phyloP scores from a whole-genome alignment of 2,329 filamentous ascomycete genomes.

The Diplodia scrobiculata region DNA sequence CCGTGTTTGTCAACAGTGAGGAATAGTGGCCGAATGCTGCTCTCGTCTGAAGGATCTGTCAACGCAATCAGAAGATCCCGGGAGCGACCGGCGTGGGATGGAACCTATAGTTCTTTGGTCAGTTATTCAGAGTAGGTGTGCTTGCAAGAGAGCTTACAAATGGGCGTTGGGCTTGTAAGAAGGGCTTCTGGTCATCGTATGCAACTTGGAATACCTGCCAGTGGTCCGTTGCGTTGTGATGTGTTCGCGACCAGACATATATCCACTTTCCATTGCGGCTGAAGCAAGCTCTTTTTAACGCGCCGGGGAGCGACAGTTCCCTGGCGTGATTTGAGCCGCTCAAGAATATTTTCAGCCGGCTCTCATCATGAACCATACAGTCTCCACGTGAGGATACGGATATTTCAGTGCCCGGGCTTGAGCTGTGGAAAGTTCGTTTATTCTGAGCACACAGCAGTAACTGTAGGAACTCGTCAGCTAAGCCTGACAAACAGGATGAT shows the following conservation, averaged over 20 bases:
- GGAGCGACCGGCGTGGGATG: not conserved
- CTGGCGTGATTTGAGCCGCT: not conserved
- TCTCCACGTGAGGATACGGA: conserved; percentile 4
- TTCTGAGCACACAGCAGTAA: too few relatives aligned
- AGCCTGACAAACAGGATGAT: too few relatives aligned
- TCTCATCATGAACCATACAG: not conserved
- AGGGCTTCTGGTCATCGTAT: not conserved
- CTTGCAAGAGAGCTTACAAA: not conserved
- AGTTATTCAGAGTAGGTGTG: not conserved
- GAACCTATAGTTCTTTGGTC: not conserved
- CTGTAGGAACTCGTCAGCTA: too few relatives aligned
- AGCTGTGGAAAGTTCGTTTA: too few relatives aligned
- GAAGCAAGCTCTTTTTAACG: not conserved
- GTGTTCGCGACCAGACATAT: conserved; percentile 2
- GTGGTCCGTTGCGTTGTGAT: conserved; percentile 1
- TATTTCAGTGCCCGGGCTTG: not conserved
- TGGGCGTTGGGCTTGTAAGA: not conserved
- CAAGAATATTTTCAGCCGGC: not conserved
- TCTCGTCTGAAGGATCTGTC: not conserved
- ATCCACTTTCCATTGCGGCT: conserved; percentile 15
- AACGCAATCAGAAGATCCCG: conserved; percentile 5
- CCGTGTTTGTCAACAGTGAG: conserved; percentile 13
- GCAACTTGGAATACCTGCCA: not conserved
- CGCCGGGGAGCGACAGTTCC: not conserved
- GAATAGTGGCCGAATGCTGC: not conserved